Evolutionary conservation across 805 yeast species (phyloP).

Genomic region (Candida boidinii): DNA sequence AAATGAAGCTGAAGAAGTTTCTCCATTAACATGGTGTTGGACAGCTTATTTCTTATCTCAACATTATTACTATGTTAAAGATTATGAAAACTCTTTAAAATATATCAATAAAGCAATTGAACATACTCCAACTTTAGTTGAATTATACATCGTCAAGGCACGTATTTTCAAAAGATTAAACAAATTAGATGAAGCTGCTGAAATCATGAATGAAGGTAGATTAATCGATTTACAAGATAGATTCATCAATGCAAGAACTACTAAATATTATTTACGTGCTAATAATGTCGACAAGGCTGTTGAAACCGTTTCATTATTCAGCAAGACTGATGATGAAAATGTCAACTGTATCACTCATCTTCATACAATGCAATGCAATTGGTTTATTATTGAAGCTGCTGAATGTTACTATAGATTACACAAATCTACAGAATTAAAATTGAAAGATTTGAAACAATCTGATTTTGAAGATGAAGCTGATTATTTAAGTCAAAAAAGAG

Average conservation of each 20-base stretch:
- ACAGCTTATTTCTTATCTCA: constrained; percentile 70
- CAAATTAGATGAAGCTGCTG: constrained; percentile 53
- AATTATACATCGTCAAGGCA: constrained; percentile 72
- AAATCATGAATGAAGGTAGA: constrained; percentile 62
- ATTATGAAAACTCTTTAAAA: constrained; percentile 45
- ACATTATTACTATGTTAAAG: constrained; percentile 53
- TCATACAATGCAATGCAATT: constrained; percentile 82
- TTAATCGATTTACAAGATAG: constrained; percentile 80
- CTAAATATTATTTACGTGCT: constrained; percentile 75
- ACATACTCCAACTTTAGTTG: constrained; percentile 81
- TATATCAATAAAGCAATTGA: constrained; percentile 54
- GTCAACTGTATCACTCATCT: constrained; percentile 82
- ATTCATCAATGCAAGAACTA: constrained; percentile 81
- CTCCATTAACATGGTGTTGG: constrained; percentile 54
- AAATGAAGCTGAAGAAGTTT: constrained; percentile 12
- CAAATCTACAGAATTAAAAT: constrained; percentile 19
- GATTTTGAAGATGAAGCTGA: constrained; percentile 15
- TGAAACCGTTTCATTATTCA: constrained; percentile 66
- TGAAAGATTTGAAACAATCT: constrained; percentile 3
- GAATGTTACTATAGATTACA: constrained; percentile 68
- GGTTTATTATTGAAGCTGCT: constrained; percentile 83
- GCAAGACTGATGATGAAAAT: constrained; percentile 73
- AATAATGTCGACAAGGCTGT: constrained; percentile 67
- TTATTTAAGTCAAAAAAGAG: constrained; percentile 24
- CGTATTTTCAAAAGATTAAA: constrained; percentile 69